Base-by-base conservation (phyloP, 331 rosid species). In the Arachis monticola region DNA sequence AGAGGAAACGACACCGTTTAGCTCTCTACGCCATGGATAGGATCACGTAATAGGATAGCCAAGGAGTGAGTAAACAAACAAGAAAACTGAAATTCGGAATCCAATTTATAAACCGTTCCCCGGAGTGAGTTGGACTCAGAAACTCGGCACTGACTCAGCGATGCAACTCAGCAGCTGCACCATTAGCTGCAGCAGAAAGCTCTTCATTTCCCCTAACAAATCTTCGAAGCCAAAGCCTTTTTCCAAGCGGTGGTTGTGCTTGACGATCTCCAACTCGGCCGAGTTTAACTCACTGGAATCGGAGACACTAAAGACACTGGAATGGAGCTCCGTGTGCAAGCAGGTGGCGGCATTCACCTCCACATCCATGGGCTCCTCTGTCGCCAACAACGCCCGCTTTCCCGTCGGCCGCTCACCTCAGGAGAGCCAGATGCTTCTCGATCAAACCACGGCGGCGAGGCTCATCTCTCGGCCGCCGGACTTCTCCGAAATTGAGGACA, bases 271-370 rank as follows among this genome's bases (percentile, higher is more conserved):
- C 67, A 48, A 74, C 87, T 79, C 91, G 70, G 12, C 84, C 63
- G 86, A 76, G 60, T 81, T 81, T 3, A 77, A 46, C 83, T 57
- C 78, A 0, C 88, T 92, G 72, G 90, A 92, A 66, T 31, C 84
- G 14, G 88, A 94, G 53, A 87, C 93, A 48, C 91, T 93, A 42
- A 79, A 88, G 48, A 85, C 76, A 10, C 82, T 94, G 1, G 97
- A 92, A 90, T 94, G 97, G 99, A 70, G 80, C 82, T 87, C 95
- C 74, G 79, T 92, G 60, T 94, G 97, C 93, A 85, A 87, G 69
- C 94, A 86, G 51, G 89, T 94, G 80, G 87, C 97, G 5, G 35
- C 81, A 1, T 87, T 94, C 83, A 83, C 99, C 14, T 92, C 93
- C 68, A 94, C 99, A 32, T 5, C 96, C 79, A 90, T 92, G 91